Percentiles rank a stretch among this genome's conserved stretches.
Conservation (phyloP, 805 yeast genomes). For the Zygosaccharomyces siamensis region DNA sequence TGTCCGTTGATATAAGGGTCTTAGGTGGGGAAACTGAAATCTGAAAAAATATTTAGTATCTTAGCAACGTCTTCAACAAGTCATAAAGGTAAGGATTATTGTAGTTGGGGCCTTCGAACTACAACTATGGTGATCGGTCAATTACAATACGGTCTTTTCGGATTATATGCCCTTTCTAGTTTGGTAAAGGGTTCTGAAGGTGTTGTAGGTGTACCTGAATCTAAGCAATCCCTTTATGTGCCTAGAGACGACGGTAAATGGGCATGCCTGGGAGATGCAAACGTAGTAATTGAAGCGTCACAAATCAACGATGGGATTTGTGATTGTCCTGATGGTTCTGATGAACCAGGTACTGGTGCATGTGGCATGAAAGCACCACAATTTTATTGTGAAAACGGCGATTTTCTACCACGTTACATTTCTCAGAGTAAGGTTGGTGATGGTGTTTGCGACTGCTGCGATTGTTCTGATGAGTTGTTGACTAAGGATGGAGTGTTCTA, state of each 20-base stretch:
- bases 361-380: conserved; percentile 40
- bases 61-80: neutral
- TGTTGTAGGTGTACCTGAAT: conserved; percentile 21
- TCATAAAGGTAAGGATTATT: neutral
- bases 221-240: conserved; percentile 16
- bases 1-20: neutral
- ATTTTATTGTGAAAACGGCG: conserved; percentile 76
- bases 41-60: neutral
- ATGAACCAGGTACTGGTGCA: conserved; percentile 93
- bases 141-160: neutral
- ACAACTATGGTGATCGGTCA: neutral
- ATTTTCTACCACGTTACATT: conserved; percentile 57
- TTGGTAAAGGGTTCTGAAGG: neutral
- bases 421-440: conserved; percentile 72
- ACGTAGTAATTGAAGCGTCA: conserved; percentile 51
- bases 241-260: conserved; percentile 47
- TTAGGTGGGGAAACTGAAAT: neutral
- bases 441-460: conserved; percentile 97
- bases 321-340: conserved; percentile 97
- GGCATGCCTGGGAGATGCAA: conserved; percentile 65
- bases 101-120: neutral
- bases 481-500: conserved; percentile 7
- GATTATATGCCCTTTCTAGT: neutral
- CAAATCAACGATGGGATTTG: conserved; percentile 86
- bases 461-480: conserved; percentile 80